Conservation (phyloP, 129 eudicot genomes). For the Gnaphalium uliginosum region DNA sequence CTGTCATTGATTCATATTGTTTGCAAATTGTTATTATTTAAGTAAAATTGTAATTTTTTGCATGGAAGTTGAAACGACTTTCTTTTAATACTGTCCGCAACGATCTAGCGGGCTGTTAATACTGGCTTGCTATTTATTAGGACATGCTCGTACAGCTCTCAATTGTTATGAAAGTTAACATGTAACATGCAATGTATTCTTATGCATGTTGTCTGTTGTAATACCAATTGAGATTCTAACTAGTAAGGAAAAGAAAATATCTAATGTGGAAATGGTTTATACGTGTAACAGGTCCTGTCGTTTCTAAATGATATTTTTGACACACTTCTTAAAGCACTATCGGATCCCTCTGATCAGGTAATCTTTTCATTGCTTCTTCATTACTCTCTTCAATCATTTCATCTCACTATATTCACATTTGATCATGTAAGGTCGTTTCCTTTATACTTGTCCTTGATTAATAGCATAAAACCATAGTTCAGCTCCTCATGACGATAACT, state of each 20-base stretch:
- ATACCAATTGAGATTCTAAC: conserved; percentile 11
- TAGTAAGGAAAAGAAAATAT: background rate
- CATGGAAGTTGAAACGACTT: background rate
- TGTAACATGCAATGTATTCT: background rate
- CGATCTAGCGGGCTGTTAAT: no score
- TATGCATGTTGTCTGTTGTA: conserved; percentile 20
- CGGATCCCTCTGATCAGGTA: conserved; percentile 97
- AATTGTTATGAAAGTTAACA: background rate
- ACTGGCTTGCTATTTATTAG: background rate
- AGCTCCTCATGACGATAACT: background rate
- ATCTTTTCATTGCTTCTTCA: conserved; percentile 24
- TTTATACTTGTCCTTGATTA: background rate
- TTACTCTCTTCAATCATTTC: conserved; percentile 8
- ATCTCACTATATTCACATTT: background rate
- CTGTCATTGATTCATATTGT: background rate
- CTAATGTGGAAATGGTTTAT: conserved; percentile 24
- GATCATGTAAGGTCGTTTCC: background rate
- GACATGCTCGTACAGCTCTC: background rate
- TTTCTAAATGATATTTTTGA: conserved; percentile 82
- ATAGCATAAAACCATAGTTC: background rate
- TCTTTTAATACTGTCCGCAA: background rate
- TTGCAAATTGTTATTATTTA: background rate
- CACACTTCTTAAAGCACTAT: conserved; percentile 83
- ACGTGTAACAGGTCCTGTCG: conserved; percentile 65
- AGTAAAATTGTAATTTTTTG: background rate